These are phyloP conservation scores for Paraglomus occultum DNA, from an alignment of 192 early-diverging fungal genomes.

Conservation along the genomic window DNA sequence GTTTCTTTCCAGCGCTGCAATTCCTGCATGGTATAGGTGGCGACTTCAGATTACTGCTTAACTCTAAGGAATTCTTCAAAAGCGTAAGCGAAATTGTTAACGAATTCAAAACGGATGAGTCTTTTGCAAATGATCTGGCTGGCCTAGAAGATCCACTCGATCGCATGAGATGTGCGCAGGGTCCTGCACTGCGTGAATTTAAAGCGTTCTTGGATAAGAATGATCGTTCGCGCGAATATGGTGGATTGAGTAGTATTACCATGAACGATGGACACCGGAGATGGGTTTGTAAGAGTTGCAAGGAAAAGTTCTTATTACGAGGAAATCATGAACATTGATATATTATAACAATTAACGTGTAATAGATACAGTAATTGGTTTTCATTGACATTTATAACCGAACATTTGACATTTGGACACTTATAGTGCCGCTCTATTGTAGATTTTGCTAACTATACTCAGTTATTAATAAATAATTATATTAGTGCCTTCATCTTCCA, in stretches of 20 bases:
- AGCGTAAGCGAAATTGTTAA: neutral
- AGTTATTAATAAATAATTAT: too few relatives aligned
- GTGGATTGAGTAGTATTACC: neutral
- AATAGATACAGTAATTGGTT: too few relatives aligned
- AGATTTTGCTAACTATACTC: too few relatives aligned
- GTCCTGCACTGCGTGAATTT: constrained; percentile 4
- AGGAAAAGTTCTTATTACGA: neutral
- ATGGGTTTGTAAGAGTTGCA: neutral
- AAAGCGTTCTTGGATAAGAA: neutral
- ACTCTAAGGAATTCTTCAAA: neutral
- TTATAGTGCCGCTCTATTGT: too few relatives aligned
- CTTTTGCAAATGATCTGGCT: neutral
- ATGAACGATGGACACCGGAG: neutral
- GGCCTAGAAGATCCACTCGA: neutral
- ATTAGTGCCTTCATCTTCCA: too few relatives aligned
- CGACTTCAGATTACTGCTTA: neutral
- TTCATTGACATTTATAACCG: too few relatives aligned
- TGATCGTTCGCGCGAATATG: neutral
- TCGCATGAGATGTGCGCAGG: neutral
- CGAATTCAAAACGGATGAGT: neutral
- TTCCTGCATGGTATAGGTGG: too few relatives aligned
- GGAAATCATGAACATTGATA: too few relatives aligned
- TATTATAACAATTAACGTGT: too few relatives aligned
- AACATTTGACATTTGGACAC: too few relatives aligned
- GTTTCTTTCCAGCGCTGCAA: neutral